Percentiles rank a stretch among this genome's conserved stretches.
phyloP scores from a whole-genome alignment of 345 rosid genomes.

The Arabis hirsuta region DNA sequence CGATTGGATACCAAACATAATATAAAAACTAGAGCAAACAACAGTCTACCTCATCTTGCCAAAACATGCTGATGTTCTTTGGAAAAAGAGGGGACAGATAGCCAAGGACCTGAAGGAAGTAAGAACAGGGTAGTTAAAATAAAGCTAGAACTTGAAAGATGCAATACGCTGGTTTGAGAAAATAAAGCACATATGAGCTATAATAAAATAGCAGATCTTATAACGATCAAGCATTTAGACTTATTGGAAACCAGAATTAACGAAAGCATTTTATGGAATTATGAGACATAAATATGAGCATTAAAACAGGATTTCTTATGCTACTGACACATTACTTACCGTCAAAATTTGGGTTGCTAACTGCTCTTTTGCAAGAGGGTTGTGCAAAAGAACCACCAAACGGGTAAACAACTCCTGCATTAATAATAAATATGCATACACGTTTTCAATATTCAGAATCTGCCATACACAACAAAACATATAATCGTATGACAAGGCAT shows the following conservation, averaged over 20 bases:
- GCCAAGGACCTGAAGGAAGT: slow-evolving; percentile 75
- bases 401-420: slow-evolving; percentile 93
- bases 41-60: slow-evolving; percentile 96
- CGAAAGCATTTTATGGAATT: background rate
- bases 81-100: slow-evolving; percentile 93
- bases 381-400: slow-evolving; percentile 90
- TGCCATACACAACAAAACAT: slow-evolving; percentile 29
- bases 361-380: slow-evolving; percentile 90
- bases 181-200: slow-evolving; percentile 19
- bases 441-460: slow-evolving; percentile 13
- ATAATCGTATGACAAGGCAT: slow-evolving; percentile 28
- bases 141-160: slow-evolving; percentile 29
- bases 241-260: slow-evolving; percentile 7
- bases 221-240: slow-evolving; percentile 22
- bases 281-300: background rate
- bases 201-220: background rate
- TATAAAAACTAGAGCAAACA: slow-evolving; percentile 27
- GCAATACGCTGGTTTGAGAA: slow-evolving; percentile 12
- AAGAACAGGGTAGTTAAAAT: slow-evolving; percentile 16
- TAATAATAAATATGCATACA: slow-evolving; percentile 29
- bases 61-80: slow-evolving; percentile 78
- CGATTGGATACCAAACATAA: background rate
- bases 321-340: slow-evolving; percentile 51
- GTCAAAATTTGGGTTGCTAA: slow-evolving; percentile 86
- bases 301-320: slow-evolving; percentile 23